A percentile compares a stretch with the other conserved stretches of the same genome.
Evolutionary conservation across 2,329 filamentous ascomycete species (phyloP).

Genomic region (Hypoxylon sp.): DNA sequence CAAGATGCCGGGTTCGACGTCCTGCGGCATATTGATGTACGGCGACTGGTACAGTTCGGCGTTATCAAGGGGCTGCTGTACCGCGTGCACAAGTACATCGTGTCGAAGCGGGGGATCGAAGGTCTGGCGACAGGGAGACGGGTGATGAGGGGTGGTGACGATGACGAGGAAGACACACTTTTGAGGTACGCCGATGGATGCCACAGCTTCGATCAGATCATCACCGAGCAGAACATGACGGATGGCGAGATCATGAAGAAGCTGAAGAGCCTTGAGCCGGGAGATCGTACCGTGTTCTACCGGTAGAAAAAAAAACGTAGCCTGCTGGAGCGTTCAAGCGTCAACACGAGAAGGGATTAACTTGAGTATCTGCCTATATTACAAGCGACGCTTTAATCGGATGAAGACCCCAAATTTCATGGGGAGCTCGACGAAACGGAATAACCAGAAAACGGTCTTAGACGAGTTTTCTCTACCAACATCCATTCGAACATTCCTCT

Average conservation of each 20-base stretch:
- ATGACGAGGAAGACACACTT: slow-evolving; percentile 60
- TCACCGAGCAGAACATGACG: slow-evolving; percentile 79
- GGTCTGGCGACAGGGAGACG: slow-evolving; percentile 69
- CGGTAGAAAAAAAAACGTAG: slow-evolving; percentile 55
- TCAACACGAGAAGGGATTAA: background rate
- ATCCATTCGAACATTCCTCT: no score
- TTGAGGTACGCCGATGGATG: slow-evolving; percentile 80
- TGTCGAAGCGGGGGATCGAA: slow-evolving; percentile 75
- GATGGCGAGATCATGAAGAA: slow-evolving; percentile 79
- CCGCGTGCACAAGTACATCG: slow-evolving; percentile 90
- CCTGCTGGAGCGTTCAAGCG: background rate
- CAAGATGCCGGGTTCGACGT: slow-evolving; percentile 75
- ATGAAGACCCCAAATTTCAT: background rate
- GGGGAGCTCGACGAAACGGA: no score
- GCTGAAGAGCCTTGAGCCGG: slow-evolving; percentile 71
- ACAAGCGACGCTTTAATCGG: background rate
- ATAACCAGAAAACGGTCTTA: no score
- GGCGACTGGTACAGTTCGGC: slow-evolving; percentile 94
- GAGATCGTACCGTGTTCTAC: slow-evolving; percentile 70
- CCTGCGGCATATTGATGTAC: slow-evolving; percentile 84
- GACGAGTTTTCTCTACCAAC: no score
- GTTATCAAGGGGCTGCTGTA: slow-evolving; percentile 96
- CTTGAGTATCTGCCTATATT: no score
- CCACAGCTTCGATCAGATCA: slow-evolving; percentile 86
- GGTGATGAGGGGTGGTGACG: slow-evolving; percentile 35